phyloP scores from a whole-genome alignment of 371 early-diverging fungal species.

The Rhizopus delemar region DNA sequence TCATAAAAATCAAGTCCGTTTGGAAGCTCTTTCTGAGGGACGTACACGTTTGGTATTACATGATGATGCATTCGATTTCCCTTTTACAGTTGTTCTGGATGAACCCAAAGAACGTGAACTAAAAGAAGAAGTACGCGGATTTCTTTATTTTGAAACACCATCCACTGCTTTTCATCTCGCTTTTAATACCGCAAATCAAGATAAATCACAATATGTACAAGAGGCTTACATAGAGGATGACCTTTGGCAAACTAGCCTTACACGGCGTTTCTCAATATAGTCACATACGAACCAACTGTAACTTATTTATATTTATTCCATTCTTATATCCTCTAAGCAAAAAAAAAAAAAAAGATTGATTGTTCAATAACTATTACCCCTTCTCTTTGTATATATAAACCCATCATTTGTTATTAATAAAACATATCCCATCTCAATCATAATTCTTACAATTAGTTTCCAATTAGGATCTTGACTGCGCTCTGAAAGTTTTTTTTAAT shows the following conservation, averaged over 20 bases:
- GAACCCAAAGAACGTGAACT: constrained; percentile 31
- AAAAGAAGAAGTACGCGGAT: constrained; percentile 44
- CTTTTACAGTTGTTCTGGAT: constrained; percentile 39
- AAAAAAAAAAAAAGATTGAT: background rate
- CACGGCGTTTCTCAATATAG: constrained; percentile 28
- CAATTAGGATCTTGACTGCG: too few relatives aligned
- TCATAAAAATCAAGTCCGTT: constrained; percentile 43
- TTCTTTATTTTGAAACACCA: constrained; percentile 32
- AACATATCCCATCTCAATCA: too few relatives aligned
- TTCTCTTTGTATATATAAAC: background rate
- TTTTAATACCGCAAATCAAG: constrained; percentile 5
- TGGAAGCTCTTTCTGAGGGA: constrained; percentile 49
- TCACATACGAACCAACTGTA: background rate
- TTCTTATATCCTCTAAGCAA: background rate
- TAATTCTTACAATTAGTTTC: too few relatives aligned
- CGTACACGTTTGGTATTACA: constrained; percentile 34
- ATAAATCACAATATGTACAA: constrained; percentile 7
- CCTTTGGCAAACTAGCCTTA: constrained; percentile 9
- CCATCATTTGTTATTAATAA: background rate
- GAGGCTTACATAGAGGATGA: constrained; percentile 10
- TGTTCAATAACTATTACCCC: background rate
- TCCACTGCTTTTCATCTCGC: constrained; percentile 25
- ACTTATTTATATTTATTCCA: background rate
- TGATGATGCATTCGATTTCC: constrained; percentile 36
- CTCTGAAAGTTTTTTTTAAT: too few relatives aligned